Evolutionary conservation across 2,329 filamentous ascomycete genomes (phyloP), one percentile per base, ranked within the genome.

Genomic region (Didymella sp.): DNA sequence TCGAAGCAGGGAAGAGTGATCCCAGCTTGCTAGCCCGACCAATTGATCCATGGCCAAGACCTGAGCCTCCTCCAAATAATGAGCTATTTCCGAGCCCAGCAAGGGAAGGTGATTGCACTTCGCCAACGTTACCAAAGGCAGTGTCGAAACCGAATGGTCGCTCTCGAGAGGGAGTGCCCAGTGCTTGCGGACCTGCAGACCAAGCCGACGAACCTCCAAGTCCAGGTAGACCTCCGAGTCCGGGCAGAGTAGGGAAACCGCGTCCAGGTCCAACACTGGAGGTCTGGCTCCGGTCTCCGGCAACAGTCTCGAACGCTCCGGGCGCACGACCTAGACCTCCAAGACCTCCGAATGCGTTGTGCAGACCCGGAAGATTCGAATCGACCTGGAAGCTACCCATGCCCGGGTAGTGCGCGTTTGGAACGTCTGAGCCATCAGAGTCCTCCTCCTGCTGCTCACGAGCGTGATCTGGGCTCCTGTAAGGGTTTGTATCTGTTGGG

Each of bases 401-500:
- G 12, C 81, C 81, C 40, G 81, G 80, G 52, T 82, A 80, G 48
- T 81, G 80, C 31, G 78, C 64, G 52, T 81, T 79, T 50, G 81
- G 80, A 47, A 82, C 81, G 59, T 84, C 81, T 44, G 83, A 80
- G 24, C 83, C 84, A 48, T 82, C 81, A 6, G 80, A 78, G 41
- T 89, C 81, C 61, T 85, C 84, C 58, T 87, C 84, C 17, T 85
- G 85, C 44, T 91, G 87, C 5, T 80, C 81, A 41, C 87, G 87
- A 24, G 92, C 89, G 33, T 89, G 90, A 7, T 90, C 87, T 2
- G 95, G 95, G 74, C 94, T 98, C 62, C 93, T 91, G 73, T 95
- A 99, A 1, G 95, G 95, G 72, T 99, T 99, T 3, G 95, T 98
- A 70, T 96, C 91, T 0, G 93, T 95, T 11, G 95, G 95, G 73